Percentiles rank a stretch among this genome's conserved stretches.
Conservation (phyloP, 306 rosid species). For the Gastrolobium villosum region DNA sequence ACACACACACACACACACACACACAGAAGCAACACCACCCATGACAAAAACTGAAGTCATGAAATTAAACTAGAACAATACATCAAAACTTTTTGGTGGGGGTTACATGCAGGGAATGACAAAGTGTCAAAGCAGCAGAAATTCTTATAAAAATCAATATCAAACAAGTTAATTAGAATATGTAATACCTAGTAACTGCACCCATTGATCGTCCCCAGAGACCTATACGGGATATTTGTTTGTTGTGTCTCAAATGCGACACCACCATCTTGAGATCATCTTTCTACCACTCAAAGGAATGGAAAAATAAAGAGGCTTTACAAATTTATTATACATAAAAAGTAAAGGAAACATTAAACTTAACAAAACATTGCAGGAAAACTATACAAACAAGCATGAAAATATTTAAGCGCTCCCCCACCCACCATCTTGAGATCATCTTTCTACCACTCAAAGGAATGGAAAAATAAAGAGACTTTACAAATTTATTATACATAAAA, state of each 20-base stretch:
- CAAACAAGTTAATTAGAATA: conserved; percentile 30
- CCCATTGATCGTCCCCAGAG: conserved; percentile 99
- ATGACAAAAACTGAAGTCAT: conserved; percentile 7
- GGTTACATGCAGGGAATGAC: background rate
- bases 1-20: background rate
- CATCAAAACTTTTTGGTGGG: conserved; percentile 8
- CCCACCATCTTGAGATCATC: conserved; percentile 75
- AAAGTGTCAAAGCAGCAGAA: conserved; percentile 57
- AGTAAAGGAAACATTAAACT: conserved; percentile 31
- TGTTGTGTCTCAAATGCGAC: conserved; percentile 87
- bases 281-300: conserved; percentile 65
- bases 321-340: conserved; percentile 23
- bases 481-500: conserved; percentile 24
- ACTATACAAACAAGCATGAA: background rate
- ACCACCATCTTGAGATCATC: conserved; percentile 96
- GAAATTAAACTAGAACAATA: conserved; percentile 27
- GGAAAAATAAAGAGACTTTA: conserved; percentile 44
- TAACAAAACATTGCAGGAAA: background rate
- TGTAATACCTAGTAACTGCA: conserved; percentile 89
- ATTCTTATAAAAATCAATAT: conserved; percentile 48
- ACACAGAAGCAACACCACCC: background rate
- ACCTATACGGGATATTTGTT: conserved; percentile 86
- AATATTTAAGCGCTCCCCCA: background rate
- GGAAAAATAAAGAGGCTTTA: conserved; percentile 43
- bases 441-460: conserved; percentile 65